Conservation (phyloP, 768 basidiomycete genomes). For the Serendipita vermifera region DNA sequence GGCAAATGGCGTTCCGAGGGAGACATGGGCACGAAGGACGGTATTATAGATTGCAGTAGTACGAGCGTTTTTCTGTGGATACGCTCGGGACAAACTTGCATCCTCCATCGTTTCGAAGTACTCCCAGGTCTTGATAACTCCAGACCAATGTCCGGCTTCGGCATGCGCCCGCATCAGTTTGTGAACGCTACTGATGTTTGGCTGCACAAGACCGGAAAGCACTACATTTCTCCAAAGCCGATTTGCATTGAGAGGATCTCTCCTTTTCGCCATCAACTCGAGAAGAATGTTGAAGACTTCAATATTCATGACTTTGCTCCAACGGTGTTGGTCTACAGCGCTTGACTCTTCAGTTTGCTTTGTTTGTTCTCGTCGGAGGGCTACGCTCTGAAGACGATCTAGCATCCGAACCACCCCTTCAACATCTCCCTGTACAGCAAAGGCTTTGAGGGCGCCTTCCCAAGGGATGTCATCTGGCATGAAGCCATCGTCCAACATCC, state of each 20-base stretch:
- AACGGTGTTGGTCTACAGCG: no score
- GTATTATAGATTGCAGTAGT: conserved; percentile 59
- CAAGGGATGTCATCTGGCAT: conserved; percentile 44
- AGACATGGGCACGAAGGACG: conserved; percentile 71
- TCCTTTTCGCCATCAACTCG: conserved; percentile 45
- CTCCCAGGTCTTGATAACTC: conserved; percentile 58
- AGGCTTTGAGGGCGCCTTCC: conserved; percentile 45
- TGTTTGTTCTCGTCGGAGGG: no score
- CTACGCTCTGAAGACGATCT: conserved; percentile 48
- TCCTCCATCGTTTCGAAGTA: conserved; percentile 30
- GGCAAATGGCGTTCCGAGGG: conserved; percentile 63
- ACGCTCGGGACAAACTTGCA: no score
- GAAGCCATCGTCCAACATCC: conserved; percentile 36
- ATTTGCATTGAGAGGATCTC: conserved; percentile 54
- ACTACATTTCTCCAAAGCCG: conserved; percentile 47
- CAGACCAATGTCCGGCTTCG: conserved; percentile 64
- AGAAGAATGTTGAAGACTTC: conserved; percentile 33
- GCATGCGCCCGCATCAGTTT: conserved; percentile 75
- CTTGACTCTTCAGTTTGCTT: no score
- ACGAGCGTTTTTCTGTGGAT: conserved; percentile 17
- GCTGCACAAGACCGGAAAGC: conserved; percentile 44
- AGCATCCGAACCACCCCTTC: conserved; percentile 37
- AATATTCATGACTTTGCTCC: not conserved
- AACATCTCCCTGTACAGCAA: conserved; percentile 44
- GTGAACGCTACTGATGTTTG: conserved; percentile 52